Evolutionary conservation across 2,329 filamentous ascomycete genomes (phyloP).

Genomic region (Grosmannia clavigera): DNA sequence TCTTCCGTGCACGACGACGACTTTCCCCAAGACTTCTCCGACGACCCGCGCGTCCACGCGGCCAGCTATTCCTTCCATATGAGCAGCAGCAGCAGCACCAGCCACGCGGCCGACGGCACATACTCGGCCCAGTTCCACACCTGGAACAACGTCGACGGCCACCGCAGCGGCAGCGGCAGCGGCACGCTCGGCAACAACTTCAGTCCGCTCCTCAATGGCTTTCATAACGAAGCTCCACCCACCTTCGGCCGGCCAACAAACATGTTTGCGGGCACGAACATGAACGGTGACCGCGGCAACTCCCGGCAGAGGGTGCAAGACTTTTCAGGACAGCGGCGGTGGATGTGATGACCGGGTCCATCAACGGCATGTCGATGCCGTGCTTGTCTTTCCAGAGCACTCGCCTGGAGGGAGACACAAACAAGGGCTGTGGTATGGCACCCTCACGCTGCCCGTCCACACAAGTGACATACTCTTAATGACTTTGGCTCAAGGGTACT

Average conservation of each 20-base stretch:
- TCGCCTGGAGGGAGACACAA: too few species aligned
- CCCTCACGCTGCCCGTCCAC: too few species aligned
- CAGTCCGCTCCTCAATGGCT: background rate
- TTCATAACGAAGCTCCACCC: background rate
- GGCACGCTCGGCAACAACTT: background rate
- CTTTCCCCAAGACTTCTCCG: too few species aligned
- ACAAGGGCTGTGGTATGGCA: too few species aligned
- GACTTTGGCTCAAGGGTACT: too few species aligned
- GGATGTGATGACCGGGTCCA: background rate
- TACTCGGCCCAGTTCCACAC: constrained; percentile 5
- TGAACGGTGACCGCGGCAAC: background rate
- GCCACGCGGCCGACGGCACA: background rate
- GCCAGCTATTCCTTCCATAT: constrained; percentile 37
- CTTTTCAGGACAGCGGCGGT: background rate
- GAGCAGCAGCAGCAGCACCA: constrained; percentile 29
- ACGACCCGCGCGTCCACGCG: too few species aligned
- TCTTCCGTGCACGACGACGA: too few species aligned
- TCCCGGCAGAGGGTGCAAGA: background rate
- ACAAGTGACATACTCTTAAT: too few species aligned
- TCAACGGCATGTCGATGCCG: background rate
- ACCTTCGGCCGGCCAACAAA: background rate
- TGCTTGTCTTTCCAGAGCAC: too few species aligned
- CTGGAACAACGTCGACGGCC: constrained; percentile 9
- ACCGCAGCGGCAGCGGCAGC: constrained; percentile 1
- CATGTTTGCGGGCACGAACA: background rate